Evolutionary conservation across 208 protist species (phyloP).

Genomic region (Vickermania spadyakhi): DNA sequence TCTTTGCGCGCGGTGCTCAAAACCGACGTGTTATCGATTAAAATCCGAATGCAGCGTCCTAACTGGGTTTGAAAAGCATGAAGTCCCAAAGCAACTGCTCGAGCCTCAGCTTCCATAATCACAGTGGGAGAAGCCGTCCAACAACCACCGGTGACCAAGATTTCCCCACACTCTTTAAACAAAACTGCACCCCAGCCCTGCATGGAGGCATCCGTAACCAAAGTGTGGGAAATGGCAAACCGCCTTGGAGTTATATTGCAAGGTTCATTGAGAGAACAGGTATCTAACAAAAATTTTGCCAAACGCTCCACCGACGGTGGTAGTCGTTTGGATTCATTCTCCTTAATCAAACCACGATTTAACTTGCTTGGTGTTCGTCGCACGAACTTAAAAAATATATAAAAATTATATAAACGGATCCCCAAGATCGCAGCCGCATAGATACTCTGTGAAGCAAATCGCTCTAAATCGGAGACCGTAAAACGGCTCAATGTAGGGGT

Average conservation of each 20-base stretch:
- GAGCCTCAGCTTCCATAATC: constrained; percentile 8
- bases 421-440: constrained; percentile 1
- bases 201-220: constrained; percentile 9
- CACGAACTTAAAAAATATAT: neutral
- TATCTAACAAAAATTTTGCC: neutral
- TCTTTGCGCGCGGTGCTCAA: neutral
- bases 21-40: neutral
- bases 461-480: neutral
- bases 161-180: neutral
- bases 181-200: constrained; percentile 4
- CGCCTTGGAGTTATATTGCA: neutral
- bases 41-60: neutral
- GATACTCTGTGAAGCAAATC: neutral
- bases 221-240: neutral
- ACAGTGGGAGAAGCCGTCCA: neutral
- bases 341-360: too few species aligned
- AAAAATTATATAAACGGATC: constrained; percentile 1
- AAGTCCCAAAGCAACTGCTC: constrained; percentile 5
- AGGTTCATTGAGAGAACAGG: neutral
- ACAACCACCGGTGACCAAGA: neutral
- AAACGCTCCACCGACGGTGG: neutral
- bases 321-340: neutral
- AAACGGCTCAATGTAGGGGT: neutral
- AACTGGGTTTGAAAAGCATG: neutral
- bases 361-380: too few species aligned